A percentile compares a stretch with the other conserved stretches of the same genome.
phyloP scores from a whole-genome alignment of 352 stramenopile species.

The Phytophthora constricta region DNA sequence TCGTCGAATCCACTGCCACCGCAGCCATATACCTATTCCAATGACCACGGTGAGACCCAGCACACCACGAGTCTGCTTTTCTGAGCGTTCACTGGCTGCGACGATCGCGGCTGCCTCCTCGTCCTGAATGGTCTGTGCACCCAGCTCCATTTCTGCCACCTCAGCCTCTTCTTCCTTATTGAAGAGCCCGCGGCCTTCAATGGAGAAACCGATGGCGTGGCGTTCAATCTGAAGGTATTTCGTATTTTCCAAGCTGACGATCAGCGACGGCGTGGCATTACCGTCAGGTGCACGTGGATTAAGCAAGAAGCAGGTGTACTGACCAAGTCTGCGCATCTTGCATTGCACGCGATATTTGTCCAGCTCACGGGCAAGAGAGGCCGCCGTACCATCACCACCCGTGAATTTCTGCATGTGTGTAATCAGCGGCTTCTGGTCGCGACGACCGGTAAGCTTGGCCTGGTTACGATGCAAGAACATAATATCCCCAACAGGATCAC shows the following conservation, averaged over 20 bases:
- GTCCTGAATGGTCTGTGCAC: conserved; percentile 45
- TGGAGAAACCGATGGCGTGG: conserved; percentile 82
- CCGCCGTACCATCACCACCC: conserved; percentile 62
- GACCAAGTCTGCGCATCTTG: conserved; percentile 61
- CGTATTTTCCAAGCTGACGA: conserved; percentile 65
- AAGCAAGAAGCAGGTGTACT: conserved; percentile 73
- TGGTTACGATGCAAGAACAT: conserved; percentile 87
- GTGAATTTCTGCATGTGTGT: conserved; percentile 83
- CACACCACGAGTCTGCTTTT: conserved; percentile 27
- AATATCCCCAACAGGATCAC: conserved; percentile 69
- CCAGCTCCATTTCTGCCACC: conserved; percentile 55
- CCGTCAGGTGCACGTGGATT: conserved; percentile 51
- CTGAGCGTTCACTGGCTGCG: conserved; percentile 26
- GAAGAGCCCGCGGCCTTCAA: conserved; percentile 69
- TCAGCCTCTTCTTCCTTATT: conserved; percentile 64
- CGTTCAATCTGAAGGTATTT: conserved; percentile 65
- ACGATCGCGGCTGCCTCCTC: conserved; percentile 40
- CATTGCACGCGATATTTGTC: conserved; percentile 79
- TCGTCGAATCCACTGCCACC: conserved; percentile 40
- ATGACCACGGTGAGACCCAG: conserved; percentile 29
- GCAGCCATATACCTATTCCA: conserved; percentile 36
- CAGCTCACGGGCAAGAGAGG: conserved; percentile 55
- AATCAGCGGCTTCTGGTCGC: conserved; percentile 64
- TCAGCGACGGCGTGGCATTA: conserved; percentile 51
- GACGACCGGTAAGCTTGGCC: conserved; percentile 71